These are phyloP conservation scores for Phytophthora hybrid DNA, from an alignment of 352 stramenopile genomes.

Conservation along the genomic window DNA sequence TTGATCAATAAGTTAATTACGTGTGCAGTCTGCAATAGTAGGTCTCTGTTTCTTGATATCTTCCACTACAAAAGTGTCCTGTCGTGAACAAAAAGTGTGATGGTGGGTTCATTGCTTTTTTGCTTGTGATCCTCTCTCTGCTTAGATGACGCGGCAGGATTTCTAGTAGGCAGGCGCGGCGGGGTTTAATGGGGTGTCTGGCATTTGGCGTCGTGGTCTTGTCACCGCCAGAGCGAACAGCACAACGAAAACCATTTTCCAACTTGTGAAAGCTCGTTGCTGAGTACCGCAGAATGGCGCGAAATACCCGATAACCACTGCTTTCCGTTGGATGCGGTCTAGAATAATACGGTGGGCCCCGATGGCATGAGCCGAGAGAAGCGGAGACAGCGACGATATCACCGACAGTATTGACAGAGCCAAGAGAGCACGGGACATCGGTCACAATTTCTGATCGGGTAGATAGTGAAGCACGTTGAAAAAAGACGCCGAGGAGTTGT, in stretches of 20 bases:
- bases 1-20: no score
- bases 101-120: no score
- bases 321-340: background rate
- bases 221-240: background rate
- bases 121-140: no score
- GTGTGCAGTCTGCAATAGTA: no score
- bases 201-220: background rate
- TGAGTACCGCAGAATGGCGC: background rate
- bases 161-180: background rate
- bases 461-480: background rate
- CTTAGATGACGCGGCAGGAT: no score
- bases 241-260: background rate
- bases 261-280: background rate
- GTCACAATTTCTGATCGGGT: conserved; percentile 27
- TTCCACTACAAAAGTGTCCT: no score
- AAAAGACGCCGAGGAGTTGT: background rate
- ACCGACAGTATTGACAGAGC: background rate
- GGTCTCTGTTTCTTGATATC: no score
- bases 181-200: background rate
- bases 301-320: background rate
- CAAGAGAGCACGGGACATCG: background rate
- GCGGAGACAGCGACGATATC: background rate
- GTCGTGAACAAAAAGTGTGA: no score
- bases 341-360: background rate
- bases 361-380: background rate